These are phyloP conservation scores for Lepidium didymum DNA, from an alignment of 345 rosid species.

Conservation along the genomic window DNA sequence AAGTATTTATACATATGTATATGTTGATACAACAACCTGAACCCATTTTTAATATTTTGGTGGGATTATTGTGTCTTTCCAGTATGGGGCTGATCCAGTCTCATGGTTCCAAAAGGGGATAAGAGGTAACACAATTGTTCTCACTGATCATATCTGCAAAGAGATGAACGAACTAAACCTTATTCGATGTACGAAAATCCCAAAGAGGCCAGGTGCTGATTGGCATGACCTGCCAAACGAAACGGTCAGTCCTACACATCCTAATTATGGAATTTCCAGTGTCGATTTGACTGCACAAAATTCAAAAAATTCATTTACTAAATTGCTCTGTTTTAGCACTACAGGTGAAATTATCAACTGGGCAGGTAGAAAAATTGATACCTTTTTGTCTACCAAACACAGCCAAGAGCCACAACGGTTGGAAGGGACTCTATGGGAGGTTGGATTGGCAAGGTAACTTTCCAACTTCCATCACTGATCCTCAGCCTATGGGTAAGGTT, in stretches of 20 bases:
- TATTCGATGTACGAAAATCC: slow-evolving; percentile 64
- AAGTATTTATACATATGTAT: background rate
- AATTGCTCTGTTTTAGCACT: background rate
- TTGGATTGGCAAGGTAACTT: slow-evolving; percentile 93
- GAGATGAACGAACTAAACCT: slow-evolving; percentile 74
- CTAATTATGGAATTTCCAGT: background rate
- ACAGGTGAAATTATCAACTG: slow-evolving; percentile 58
- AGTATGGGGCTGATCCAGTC: slow-evolving; percentile 54
- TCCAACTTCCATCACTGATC: slow-evolving; percentile 82
- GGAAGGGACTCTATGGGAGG: slow-evolving; percentile 91
- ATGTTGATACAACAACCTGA: background rate
- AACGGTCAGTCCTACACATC: slow-evolving; percentile 38
- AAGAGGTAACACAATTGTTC: slow-evolving; percentile 40
- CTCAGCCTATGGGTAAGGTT: slow-evolving; percentile 95
- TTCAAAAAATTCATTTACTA: background rate
- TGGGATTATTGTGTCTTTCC: slow-evolving; percentile 5
- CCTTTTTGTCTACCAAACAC: slow-evolving; percentile 85
- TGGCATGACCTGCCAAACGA: slow-evolving; percentile 83
- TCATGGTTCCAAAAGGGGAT: slow-evolving; percentile 83
- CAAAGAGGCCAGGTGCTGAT: slow-evolving; percentile 85
- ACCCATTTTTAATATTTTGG: background rate
- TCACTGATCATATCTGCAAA: slow-evolving; percentile 76
- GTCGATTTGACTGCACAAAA: background rate
- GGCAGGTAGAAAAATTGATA: slow-evolving; percentile 57
- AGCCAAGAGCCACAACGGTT: slow-evolving; percentile 64